Conservation (phyloP, 2,329 filamentous ascomycete species). For the Alternaria triticimaculans region DNA sequence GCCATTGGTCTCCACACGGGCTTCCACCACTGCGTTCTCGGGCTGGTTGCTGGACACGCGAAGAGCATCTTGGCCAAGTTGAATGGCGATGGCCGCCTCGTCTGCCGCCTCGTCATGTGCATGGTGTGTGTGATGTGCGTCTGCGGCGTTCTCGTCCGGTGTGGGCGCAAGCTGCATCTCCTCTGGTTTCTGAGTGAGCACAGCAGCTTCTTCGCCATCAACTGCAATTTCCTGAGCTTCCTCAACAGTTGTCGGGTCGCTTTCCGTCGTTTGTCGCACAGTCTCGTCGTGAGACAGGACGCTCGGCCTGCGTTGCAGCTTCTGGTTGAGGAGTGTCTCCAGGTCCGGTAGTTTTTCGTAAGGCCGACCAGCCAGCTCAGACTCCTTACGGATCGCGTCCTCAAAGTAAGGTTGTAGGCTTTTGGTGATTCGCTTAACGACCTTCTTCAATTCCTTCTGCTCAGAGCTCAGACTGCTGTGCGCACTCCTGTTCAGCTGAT, state of each 20-base stretch:
- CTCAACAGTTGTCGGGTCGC: constrained; percentile 14
- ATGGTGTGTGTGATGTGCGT: constrained; percentile 34
- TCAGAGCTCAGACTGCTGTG: constrained; percentile 61
- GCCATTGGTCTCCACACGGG: constrained; percentile 20
- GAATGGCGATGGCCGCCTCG: constrained; percentile 46
- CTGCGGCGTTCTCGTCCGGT: constrained; percentile 42
- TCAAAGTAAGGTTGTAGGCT: constrained; percentile 80
- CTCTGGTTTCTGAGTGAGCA: constrained; percentile 23
- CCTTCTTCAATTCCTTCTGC: constrained; percentile 78
- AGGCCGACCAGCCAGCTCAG: constrained; percentile 75
- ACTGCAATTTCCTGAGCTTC: constrained; percentile 15
- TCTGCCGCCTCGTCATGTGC: constrained; percentile 43
- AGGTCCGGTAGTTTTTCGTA: constrained; percentile 77
- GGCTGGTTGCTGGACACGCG: constrained; percentile 24
- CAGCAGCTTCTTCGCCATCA: constrained; percentile 21
- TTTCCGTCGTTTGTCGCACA: constrained; percentile 32
- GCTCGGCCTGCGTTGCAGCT: constrained; percentile 61
- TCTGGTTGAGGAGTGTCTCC: constrained; percentile 73
- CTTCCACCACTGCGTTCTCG: constrained; percentile 26
- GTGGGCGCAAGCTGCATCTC: constrained; percentile 43
- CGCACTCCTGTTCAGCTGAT: constrained; percentile 51
- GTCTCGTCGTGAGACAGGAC: constrained; percentile 29
- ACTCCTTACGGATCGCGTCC: constrained; percentile 77
- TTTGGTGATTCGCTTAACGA: constrained; percentile 90
- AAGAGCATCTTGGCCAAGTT: constrained; percentile 40